A percentile compares a stretch with the other conserved stretches of the same genome.
phyloP scores from a whole-genome alignment of 2,329 filamentous ascomycete genomes.

The Amesomyces nigricolor region DNA sequence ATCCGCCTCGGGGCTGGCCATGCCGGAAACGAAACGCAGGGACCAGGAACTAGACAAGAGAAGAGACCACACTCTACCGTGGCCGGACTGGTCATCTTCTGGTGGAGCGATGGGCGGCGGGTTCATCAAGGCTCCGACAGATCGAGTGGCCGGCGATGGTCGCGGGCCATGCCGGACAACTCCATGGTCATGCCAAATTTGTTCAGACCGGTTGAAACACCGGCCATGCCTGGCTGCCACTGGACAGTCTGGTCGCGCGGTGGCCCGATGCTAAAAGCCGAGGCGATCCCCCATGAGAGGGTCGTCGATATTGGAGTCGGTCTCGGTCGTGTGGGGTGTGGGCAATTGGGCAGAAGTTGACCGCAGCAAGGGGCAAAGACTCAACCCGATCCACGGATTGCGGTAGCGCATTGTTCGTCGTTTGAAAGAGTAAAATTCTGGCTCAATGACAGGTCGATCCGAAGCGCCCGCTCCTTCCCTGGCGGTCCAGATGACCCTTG shows the following conservation, averaged over 20 bases:
- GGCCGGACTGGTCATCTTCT: constrained; percentile 5
- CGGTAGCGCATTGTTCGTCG: constrained; percentile 21
- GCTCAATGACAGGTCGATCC: constrained; percentile 23
- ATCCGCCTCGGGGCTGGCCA: constrained; percentile 5
- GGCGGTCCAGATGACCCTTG: constrained; percentile 12
- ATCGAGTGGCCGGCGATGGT: constrained; percentile 16
- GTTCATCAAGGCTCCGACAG: background rate
- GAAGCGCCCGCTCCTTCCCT: constrained; percentile 23
- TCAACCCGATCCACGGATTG: constrained; percentile 1
- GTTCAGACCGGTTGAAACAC: background rate
- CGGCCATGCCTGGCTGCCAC: background rate
- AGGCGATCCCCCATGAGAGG: background rate
- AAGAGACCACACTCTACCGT: constrained; percentile 13
- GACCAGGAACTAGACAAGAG: constrained; percentile 14
- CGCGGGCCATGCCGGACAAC: constrained; percentile 11
- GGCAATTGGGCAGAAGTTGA: background rate
- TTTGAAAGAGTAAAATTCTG: constrained; percentile 11
- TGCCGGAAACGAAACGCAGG: constrained; percentile 16
- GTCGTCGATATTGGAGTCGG: background rate
- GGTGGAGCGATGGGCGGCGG: constrained; percentile 8
- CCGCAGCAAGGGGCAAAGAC: background rate
- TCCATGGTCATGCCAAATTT: constrained; percentile 6
- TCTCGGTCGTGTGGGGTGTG: background rate
- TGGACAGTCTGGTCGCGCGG: background rate
- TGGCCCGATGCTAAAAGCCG: background rate